Evolutionary conservation across 2,329 filamentous ascomycete species (phyloP), one percentile per base, ranked within the genome.

Genomic region (Neocatenulostroma microsporum): DNA sequence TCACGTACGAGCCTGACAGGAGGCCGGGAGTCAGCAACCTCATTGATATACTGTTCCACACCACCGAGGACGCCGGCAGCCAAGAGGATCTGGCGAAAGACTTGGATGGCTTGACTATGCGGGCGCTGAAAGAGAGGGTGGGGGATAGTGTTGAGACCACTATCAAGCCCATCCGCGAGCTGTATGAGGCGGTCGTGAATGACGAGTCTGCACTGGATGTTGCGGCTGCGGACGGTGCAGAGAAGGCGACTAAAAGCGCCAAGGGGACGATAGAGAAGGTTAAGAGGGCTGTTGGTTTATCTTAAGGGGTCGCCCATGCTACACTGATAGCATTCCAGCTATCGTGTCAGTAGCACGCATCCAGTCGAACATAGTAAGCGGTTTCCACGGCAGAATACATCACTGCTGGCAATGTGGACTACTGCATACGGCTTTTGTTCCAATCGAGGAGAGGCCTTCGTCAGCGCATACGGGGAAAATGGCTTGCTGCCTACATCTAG

Each of bases 21-120:
- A 72, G 91, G 17, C 89, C 89, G 0, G 91, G 87, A 0, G 82
- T 98, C 3, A 80, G 88, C 9, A 98, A 96, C 57, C 68, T 98
- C 10, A 63, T 98, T 1, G 78, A 86, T 39, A 74, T 98, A 12
- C 63, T 89, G n/a, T 78, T 78, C 17, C 75, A 84, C 44, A 55
- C 55, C 6, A 62, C 66, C 31, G 55, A 56, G 4, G 58, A 61
- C 18, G 43, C 50, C 2, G 54, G 67, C 9, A 53, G 58, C 4
- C 63, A 61, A 32, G 56, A 67, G 19, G 67, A 68, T 5, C 49
- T 78, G 25, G 73, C 68, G 1, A 45, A 48, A 6, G 65, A 72
- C 17, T 58, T 69, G 37, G 50, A 62, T 19, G 51, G 55, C 7
- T 38, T 68, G 17, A 70, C 58, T 26, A 66, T 85, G 50, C 67